Base-by-base conservation (phyloP, 1,139 yeast species). In the Debaryomycetaceae sp. region DNA sequence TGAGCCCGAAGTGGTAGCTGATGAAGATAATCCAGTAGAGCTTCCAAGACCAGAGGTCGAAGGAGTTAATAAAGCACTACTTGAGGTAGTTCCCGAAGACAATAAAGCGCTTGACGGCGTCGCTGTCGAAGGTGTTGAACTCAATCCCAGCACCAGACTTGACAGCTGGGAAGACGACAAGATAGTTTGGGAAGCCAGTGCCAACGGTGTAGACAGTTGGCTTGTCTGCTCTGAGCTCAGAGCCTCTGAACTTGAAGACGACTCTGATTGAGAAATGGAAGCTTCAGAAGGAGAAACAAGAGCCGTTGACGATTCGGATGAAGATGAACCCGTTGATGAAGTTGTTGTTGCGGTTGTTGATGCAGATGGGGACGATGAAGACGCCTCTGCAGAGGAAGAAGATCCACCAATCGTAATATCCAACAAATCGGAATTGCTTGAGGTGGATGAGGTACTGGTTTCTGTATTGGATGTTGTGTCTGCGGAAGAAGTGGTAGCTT, bases 391-490 rank as follows among this genome's bases (percentile, higher is more conserved):
- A 8, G 26, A 22, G 11, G 26, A 11, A 3, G 26, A 3, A 22
- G 7, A 8, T 22, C 7, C 11, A 8, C 26, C 26, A 22, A 22
- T 8, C 11, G 26, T 8, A 8, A 22, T 8, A 22, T 3, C 26
- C 7, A 22, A 22, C 26, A 22, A 22, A 11, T 3, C 4, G 7
- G 26, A 11, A 8, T n/a, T n/a, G n/a, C 11, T 22, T 22, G 26
- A 22, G 26, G 26, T 2, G 7, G 26, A 22, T 22, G 26, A 8
- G 11, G 26, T 22, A 22, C 26, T 11, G 11, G 26, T 11, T 3
- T 2, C 11, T 22, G 26, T 8, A 19, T 36, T 18, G 14, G 37
- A 35, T 24, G 42, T 15, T 31, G 42, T 15, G 9, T 39, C 36
- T 22, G 36, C 41, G 13, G 38, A 17, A 17, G 34, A 33, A 24